phyloP scores from a whole-genome alignment of 352 stramenopile species.

The Phytophthora rubi region DNA sequence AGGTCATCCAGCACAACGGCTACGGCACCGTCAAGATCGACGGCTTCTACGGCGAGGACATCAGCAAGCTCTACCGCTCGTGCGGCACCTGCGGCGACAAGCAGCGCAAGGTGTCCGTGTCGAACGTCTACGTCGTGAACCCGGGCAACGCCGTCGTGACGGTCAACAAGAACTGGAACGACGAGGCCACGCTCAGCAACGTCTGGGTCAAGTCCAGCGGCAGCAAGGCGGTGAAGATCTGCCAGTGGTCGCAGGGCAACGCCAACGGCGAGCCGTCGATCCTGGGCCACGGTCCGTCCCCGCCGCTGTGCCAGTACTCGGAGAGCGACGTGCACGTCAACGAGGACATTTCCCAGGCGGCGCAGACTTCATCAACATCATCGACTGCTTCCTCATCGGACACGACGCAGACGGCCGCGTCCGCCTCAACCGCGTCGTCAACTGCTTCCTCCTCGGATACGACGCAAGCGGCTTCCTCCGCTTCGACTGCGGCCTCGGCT shows the following conservation, averaged over 20 bases:
- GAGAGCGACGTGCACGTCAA: slow-evolving; percentile 1
- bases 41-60: slow-evolving; percentile 4
- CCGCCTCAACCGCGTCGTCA: slow-evolving; percentile 13
- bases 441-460: background rate
- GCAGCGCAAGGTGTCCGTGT: slow-evolving; percentile 29
- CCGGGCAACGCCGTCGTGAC: slow-evolving; percentile 18
- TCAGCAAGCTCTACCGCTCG: slow-evolving; percentile 2
- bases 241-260: slow-evolving; percentile 32
- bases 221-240: slow-evolving; percentile 12
- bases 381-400: slow-evolving; percentile 15
- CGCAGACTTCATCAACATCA: slow-evolving; percentile 1
- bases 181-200: slow-evolving; percentile 27
- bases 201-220: slow-evolving; percentile 35
- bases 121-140: slow-evolving; percentile 24
- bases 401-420: slow-evolving; percentile 11
- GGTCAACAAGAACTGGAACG: slow-evolving; percentile 29
- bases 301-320: background rate
- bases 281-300: background rate
- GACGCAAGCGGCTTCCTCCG: slow-evolving; percentile 13
- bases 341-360: slow-evolving; percentile 17
- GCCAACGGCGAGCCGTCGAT: slow-evolving; percentile 24
- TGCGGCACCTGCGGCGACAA: slow-evolving; percentile 7
- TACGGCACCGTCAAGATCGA: slow-evolving; percentile 26
- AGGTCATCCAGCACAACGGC: slow-evolving; percentile 46
- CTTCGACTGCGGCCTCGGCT: slow-evolving; percentile 10